Evolutionary conservation across 2,329 filamentous ascomycete species (phyloP).

Genomic region (Monosporascus ibericus): DNA sequence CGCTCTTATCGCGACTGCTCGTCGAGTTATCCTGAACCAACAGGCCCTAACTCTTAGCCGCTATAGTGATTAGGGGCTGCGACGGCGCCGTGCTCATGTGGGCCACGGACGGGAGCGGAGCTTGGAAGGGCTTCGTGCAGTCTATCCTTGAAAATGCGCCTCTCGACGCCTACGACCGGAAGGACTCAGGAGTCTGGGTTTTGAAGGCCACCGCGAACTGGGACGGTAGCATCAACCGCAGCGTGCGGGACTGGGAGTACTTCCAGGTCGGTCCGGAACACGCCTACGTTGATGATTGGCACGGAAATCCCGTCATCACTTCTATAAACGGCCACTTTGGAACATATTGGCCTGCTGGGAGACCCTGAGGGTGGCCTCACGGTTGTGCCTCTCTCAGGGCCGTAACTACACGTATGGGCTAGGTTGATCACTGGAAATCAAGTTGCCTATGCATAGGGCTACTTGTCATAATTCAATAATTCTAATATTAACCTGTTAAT

Average conservation of each 20-base stretch:
- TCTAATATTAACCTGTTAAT: too few relatives aligned
- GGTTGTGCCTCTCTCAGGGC: background rate
- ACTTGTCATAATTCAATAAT: too few relatives aligned
- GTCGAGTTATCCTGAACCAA: too few relatives aligned
- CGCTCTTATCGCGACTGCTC: too few relatives aligned
- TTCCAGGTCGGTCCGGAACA: conserved; percentile 4
- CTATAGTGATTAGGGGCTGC: conserved; percentile 19
- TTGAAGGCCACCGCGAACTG: conserved; percentile 4
- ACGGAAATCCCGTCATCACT: conserved; percentile 13
- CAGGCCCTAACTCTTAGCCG: too few relatives aligned
- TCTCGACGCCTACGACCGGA: background rate
- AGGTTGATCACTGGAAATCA: too few relatives aligned
- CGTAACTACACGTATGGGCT: too few relatives aligned
- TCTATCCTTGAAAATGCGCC: conserved; percentile 1
- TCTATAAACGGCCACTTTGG: conserved; percentile 8
- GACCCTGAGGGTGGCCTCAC: background rate
- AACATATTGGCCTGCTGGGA: background rate
- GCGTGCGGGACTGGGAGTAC: conserved; percentile 6
- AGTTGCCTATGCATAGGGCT: too few relatives aligned
- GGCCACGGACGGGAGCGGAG: conserved; percentile 14
- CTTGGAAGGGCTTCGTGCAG: conserved; percentile 20
- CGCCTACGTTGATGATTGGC: conserved; percentile 14
- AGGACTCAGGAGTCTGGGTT: background rate
- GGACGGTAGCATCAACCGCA: background rate
- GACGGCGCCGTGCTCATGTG: conserved; percentile 18